Conservation (phyloP, 345 rosid species). For the Boechera stricta region DNA sequence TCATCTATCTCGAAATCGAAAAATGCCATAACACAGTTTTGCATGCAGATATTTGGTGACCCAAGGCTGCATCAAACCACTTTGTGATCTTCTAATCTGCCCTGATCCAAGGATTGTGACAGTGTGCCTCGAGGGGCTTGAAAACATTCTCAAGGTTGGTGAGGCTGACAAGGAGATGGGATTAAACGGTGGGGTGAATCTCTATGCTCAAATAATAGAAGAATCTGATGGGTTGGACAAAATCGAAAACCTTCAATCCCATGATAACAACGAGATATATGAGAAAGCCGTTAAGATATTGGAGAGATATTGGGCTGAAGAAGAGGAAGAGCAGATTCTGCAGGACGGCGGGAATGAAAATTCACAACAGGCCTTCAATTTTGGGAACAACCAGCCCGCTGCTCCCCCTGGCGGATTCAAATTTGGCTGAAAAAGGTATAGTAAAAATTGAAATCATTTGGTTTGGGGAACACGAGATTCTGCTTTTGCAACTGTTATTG, state of each 20-base stretch:
- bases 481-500: constrained; percentile 41
- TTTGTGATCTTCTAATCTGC: constrained; percentile 76
- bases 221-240: constrained; percentile 81
- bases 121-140: constrained; percentile 86
- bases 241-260: constrained; percentile 77
- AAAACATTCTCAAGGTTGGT: constrained; percentile 81
- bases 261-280: constrained; percentile 83
- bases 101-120: constrained; percentile 88
- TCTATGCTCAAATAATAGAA: constrained; percentile 69
- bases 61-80: constrained; percentile 85
- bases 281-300: constrained; percentile 82
- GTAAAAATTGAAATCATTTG: constrained; percentile 30
- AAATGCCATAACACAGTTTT: constrained; percentile 30
- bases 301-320: constrained; percentile 88
- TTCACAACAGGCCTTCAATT: constrained; percentile 53
- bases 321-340: constrained; percentile 57
- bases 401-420: constrained; percentile 75
- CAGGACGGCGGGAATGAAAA: constrained; percentile 51
- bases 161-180: constrained; percentile 82
- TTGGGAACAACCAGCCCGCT: constrained; percentile 60
- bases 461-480: constrained; percentile 31
- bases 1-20: constrained; percentile 13
- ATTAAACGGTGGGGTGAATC: constrained; percentile 58
- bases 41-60: constrained; percentile 64
- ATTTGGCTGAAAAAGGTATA: constrained; percentile 55